Evolutionary conservation across 2,329 filamentous ascomycete genomes (phyloP).

Genomic region (Aureobasidium uvarum): DNA sequence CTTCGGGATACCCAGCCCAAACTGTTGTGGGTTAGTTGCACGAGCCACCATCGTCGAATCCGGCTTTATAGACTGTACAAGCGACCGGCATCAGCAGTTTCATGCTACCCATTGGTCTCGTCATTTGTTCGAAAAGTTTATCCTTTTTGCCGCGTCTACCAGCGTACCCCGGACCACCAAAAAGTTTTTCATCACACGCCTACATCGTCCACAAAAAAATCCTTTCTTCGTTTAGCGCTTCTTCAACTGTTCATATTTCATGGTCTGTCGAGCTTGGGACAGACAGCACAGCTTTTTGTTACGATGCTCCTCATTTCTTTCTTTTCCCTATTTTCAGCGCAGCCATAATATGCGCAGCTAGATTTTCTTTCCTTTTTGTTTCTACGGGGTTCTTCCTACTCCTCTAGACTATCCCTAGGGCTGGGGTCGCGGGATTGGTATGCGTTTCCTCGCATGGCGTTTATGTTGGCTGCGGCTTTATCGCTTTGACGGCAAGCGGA

Average conservation of each 20-base stretch:
- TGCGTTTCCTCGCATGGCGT: constrained; percentile 22
- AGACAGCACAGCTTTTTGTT: constrained; percentile 26
- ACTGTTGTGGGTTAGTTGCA: constrained; percentile 38
- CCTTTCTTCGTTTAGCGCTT: constrained; percentile 16
- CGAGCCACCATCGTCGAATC: background rate
- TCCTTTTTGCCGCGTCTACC: constrained; percentile 10
- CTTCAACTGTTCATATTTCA: constrained; percentile 24
- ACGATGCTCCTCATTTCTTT: constrained; percentile 15
- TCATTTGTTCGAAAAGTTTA: constrained; percentile 1
- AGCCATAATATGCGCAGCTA: constrained; percentile 17
- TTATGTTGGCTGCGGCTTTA: background rate
- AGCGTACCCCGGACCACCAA: constrained; percentile 18
- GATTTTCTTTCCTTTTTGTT: constrained; percentile 21
- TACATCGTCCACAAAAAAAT: constrained; percentile 22
- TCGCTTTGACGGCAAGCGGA: background rate
- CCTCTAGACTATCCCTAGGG: constrained; percentile 11
- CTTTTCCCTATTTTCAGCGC: constrained; percentile 16
- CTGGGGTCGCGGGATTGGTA: constrained; percentile 8
- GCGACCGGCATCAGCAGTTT: background rate
- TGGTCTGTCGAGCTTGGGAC: constrained; percentile 23
- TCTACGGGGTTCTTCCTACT: constrained; percentile 5
- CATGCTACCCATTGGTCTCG: background rate
- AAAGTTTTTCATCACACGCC: constrained; percentile 17
- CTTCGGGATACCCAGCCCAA: constrained; percentile 37
- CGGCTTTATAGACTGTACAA: background rate